These are phyloP conservation scores for Stemphylium vesicarium DNA, from an alignment of 2,329 filamentous ascomycete genomes.

Conservation along the genomic window DNA sequence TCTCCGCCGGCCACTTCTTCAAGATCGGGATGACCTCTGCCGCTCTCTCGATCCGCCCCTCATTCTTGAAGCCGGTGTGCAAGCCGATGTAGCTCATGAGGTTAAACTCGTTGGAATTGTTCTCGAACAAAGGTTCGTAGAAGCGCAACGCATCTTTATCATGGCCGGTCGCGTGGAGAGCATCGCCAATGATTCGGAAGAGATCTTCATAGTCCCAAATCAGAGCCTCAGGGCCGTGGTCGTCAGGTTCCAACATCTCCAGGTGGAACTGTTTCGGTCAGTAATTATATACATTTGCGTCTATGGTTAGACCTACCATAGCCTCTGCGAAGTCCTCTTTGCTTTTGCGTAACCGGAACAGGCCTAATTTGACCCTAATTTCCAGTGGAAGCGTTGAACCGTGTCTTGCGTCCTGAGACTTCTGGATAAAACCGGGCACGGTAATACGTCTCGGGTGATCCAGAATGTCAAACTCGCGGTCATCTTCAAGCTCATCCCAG, in stretches of 20 bases:
- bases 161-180: slow-evolving; percentile 59
- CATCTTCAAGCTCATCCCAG: slow-evolving; percentile 79
- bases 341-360: slow-evolving; percentile 78
- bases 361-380: slow-evolving; percentile 80
- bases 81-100: slow-evolving; percentile 45
- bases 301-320: slow-evolving; percentile 66
- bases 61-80: slow-evolving; percentile 69
- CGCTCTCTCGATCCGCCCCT: slow-evolving; percentile 70
- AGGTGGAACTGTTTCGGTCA: slow-evolving; percentile 53
- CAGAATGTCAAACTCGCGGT: slow-evolving; percentile 86
- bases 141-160: slow-evolving; percentile 65
- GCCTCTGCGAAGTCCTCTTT: slow-evolving; percentile 71
- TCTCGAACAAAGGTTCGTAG: slow-evolving; percentile 57
- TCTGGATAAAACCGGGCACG: slow-evolving; percentile 66
- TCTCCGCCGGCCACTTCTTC: slow-evolving; percentile 72
- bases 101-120: slow-evolving; percentile 30
- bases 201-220: slow-evolving; percentile 76
- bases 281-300: slow-evolving; percentile 49
- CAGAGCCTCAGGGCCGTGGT: slow-evolving; percentile 56
- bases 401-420: slow-evolving; percentile 66
- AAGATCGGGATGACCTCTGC: slow-evolving; percentile 79
- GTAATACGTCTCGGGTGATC: slow-evolving; percentile 69
- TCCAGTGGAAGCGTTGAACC: slow-evolving; percentile 79
- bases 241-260: slow-evolving; percentile 71
- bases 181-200: slow-evolving; percentile 73